A percentile compares a stretch with the other conserved stretches of the same genome.
Conservation (phyloP, 1,284 basidiomycete genomes). For the Ceratobasidium theobromae region DNA sequence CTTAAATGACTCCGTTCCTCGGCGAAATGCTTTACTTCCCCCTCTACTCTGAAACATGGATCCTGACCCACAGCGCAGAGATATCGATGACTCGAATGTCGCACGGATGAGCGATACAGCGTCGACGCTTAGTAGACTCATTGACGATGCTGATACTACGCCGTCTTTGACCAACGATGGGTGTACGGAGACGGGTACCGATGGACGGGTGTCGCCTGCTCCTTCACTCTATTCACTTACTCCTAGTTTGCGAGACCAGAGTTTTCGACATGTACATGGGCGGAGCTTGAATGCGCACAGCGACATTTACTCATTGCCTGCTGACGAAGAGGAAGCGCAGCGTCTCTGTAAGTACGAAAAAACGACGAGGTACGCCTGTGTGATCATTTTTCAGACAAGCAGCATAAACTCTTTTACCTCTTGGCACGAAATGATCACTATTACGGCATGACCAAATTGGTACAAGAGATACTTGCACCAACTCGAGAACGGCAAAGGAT, state of each 20-base stretch:
- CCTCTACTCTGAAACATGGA: neutral
- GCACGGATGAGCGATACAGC: neutral
- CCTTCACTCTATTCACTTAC: slow-evolving; percentile 27
- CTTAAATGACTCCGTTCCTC: no score
- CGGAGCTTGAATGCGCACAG: slow-evolving; percentile 72
- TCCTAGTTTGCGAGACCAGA: slow-evolving; percentile 48
- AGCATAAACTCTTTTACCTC: slow-evolving; percentile 68
- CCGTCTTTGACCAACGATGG: neutral
- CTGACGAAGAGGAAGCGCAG: slow-evolving; percentile 70
- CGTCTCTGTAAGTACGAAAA: slow-evolving; percentile 58
- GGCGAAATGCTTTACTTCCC: neutral
- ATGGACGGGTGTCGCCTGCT: slow-evolving; percentile 9
- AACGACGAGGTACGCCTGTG: neutral
- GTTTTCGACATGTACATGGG: slow-evolving; percentile 66
- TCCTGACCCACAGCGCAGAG: neutral
- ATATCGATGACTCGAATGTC: no score
- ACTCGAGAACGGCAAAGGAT: slow-evolving; percentile 48
- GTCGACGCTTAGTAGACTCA: neutral
- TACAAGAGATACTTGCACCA: slow-evolving; percentile 40
- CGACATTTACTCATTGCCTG: slow-evolving; percentile 71
- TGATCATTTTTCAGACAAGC: slow-evolving; percentile 52
- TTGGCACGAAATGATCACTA: slow-evolving; percentile 42
- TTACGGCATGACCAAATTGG: slow-evolving; percentile 41
- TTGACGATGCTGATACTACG: neutral
- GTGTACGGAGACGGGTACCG: slow-evolving; percentile 15